phyloP scores from a whole-genome alignment of 106 monocot genomes.

The Dioscorea dumetorum region DNA sequence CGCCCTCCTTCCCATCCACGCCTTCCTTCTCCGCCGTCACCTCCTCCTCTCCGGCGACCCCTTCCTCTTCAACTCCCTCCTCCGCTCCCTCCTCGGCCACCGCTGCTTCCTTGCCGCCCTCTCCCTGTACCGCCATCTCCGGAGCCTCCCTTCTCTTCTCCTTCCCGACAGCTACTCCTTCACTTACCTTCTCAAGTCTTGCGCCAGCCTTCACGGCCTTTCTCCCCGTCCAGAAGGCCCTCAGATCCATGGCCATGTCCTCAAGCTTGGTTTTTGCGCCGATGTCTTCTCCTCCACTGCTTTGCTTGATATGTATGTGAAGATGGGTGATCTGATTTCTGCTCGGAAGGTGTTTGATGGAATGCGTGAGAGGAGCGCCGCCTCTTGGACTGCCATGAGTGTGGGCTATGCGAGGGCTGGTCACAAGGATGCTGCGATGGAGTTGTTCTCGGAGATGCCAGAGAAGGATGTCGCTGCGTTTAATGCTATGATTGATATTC shows the following conservation, averaged over 20 bases:
- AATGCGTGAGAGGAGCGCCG: constrained; percentile 21
- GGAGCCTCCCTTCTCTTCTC: constrained; percentile 1
- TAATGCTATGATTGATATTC: constrained; percentile 46
- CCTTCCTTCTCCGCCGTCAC: background rate
- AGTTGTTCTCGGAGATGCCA: constrained; percentile 29
- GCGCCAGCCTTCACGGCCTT: background rate
- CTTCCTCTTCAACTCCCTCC: constrained; percentile 30
- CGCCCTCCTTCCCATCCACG: constrained; percentile 4
- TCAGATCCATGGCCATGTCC: constrained; percentile 28
- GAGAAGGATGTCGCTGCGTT: constrained; percentile 36
- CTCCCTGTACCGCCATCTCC: constrained; percentile 20
- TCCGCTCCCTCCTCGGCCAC: constrained; percentile 13
- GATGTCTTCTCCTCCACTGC: constrained; percentile 20
- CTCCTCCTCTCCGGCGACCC: constrained; percentile 20
- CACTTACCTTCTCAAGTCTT: constrained; percentile 36
- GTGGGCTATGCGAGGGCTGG: constrained; percentile 28
- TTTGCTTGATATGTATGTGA: constrained; percentile 31
- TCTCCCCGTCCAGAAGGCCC: constrained; percentile 7
- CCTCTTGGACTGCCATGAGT: constrained; percentile 30
- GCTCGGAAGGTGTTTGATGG: constrained; percentile 29
- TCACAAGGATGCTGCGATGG: constrained; percentile 11
- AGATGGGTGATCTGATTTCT: constrained; percentile 5
- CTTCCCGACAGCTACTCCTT: constrained; percentile 36
- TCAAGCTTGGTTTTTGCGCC: constrained; percentile 21
- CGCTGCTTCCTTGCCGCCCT: constrained; percentile 13